Evolutionary conservation across 306 rosid species (phyloP).

Genomic region (Erythrophleum fordii): DNA sequence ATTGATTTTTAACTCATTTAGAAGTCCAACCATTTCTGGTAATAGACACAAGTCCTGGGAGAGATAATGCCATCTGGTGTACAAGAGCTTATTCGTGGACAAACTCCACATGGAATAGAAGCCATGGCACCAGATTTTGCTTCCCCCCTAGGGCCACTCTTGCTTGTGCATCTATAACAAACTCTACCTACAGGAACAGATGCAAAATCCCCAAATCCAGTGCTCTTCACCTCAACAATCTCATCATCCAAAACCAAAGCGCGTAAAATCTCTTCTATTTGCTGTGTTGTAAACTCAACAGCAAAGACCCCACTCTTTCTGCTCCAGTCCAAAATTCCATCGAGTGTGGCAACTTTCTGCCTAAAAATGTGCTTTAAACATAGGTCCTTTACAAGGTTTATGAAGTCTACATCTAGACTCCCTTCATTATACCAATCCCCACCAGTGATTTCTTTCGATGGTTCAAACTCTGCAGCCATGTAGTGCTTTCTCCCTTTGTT

Average conservation of each 20-base stretch:
- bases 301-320: conserved; percentile 38
- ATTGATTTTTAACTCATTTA: too few relatives aligned
- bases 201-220: conserved; percentile 66
- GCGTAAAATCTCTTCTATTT: conserved; percentile 60
- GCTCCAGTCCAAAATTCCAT: conserved; percentile 49
- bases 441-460: conserved; percentile 70
- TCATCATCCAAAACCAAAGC: conserved; percentile 69
- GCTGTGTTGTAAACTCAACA: conserved; percentile 46
- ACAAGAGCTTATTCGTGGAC: conserved; percentile 65
- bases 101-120: conserved; percentile 80
- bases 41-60: conserved; percentile 68
- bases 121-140: conserved; percentile 54
- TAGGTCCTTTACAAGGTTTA: conserved; percentile 44
- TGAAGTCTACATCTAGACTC: conserved; percentile 52
- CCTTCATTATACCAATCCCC: conserved; percentile 75
- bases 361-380: conserved; percentile 47
- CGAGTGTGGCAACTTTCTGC: conserved; percentile 58
- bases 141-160: conserved; percentile 52
- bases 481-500: conserved; percentile 74
- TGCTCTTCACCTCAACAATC: conserved; percentile 63
- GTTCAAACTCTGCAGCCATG: conserved; percentile 74
- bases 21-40: conserved; percentile 71
- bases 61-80: conserved; percentile 72
- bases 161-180: conserved; percentile 65
- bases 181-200: conserved; percentile 56